Evolutionary conservation across 306 rosid species (phyloP).

Genomic region (Abrus pulchellus): DNA sequence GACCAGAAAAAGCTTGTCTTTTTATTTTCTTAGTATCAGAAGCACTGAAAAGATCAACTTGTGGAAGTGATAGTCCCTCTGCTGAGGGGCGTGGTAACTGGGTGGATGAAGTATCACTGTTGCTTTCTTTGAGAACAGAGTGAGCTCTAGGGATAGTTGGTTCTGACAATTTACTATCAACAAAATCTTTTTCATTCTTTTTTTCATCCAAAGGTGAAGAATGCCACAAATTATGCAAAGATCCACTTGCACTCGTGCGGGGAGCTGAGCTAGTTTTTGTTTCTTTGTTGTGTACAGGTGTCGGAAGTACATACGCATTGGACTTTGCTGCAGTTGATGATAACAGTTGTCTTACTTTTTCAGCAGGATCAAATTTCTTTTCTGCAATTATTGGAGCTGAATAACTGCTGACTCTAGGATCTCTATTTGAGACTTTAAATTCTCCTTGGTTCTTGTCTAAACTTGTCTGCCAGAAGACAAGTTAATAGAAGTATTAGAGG

Average conservation of each 20-base stretch:
- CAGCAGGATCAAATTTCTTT: constrained; percentile 87
- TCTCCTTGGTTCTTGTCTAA: constrained; percentile 70
- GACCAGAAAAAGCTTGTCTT: constrained; percentile 84
- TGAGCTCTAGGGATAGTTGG: constrained; percentile 54
- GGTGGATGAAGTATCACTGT: constrained; percentile 55
- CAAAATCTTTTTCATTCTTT: constrained; percentile 64
- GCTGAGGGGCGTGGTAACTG: constrained; percentile 73
- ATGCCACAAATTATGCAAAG: constrained; percentile 69
- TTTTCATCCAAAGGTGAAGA: constrained; percentile 81
- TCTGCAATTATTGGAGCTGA: constrained; percentile 87
- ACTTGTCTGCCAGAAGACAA: constrained; percentile 60
- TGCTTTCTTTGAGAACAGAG: constrained; percentile 66
- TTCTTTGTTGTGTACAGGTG: constrained; percentile 74
- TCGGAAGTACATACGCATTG: constrained; percentile 83
- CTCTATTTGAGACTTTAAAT: constrained; percentile 59
- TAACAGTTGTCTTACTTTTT: constrained; percentile 68
- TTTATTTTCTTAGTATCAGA: constrained; percentile 63
- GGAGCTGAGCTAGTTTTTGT: constrained; percentile 56
- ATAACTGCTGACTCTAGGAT: constrained; percentile 71
- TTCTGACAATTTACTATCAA: constrained; percentile 59
- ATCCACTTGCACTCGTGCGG: constrained; percentile 64
- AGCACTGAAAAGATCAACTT: constrained; percentile 55
- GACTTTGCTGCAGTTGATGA: constrained; percentile 61
- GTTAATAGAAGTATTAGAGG: constrained; percentile 40
- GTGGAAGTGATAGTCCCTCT: constrained; percentile 66